Base-by-base conservation (phyloP, 768 basidiomycete species). In the Lentinus brumalis region DNA sequence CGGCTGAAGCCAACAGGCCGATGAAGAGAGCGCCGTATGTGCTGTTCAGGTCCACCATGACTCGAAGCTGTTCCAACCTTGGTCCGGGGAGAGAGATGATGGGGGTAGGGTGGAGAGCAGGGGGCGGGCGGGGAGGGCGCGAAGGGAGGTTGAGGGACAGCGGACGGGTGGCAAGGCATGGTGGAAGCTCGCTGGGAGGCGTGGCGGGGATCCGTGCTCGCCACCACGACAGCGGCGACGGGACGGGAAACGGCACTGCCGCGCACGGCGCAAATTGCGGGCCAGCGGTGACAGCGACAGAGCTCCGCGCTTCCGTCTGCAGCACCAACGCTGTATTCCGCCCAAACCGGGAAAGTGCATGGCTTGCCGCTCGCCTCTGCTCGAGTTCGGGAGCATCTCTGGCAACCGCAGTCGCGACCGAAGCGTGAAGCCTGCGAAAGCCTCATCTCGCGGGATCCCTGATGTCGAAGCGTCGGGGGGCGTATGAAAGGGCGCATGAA, bases 1-100 rank as follows among this genome's bases (percentile, higher is more conserved):
- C 60, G 29, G 66, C 60, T 18, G 66, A 67, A 2, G 64, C 35
- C 35, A 65, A 61, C n/a, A 61, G 26, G 35, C 66, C 66, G 15
- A 67, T 32, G 56, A 67, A 53, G 41, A 67, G 50, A 10, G 63
- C 66, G 56, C 66, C 66, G 30, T 67, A 67, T 2, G 66, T 67
- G 53, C 44, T 53, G 49, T 57, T 58, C 4, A 67, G 42, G 60
- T 57, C 38, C 42, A 53, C 46, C 62, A 57, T 60, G 31, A 16
- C 38, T 45, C 55, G 45, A 56, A 26, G 15, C 5, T n/a, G 41
- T 32, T 29, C 5, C 14, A 41, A 41, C 40, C 1, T n/a, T 30
- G 29, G 30, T 11, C 18, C 44, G 41, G 53, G 31, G 21, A 30
- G 46, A 47, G 46, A 26, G 44, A n/a, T n/a, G 35, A 39, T n/a